Evolutionary conservation across 1,139 yeast species (phyloP), one percentile per base, ranked within the genome.

Genomic region (Suhomyces wounanorum): DNA sequence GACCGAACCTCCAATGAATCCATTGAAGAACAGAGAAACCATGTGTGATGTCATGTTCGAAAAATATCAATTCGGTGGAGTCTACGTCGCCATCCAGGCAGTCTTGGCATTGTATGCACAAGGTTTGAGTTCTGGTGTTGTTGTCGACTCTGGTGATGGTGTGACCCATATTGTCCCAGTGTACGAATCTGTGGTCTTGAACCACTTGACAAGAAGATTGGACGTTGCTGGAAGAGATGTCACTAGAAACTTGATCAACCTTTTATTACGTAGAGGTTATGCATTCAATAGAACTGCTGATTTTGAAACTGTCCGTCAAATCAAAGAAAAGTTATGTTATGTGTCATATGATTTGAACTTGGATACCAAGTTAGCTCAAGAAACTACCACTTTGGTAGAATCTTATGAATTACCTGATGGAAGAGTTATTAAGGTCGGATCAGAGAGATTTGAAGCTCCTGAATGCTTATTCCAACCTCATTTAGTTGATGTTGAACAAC

Each of bases 211-310:
- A 8, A 84, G 86, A 64, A 84, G 99, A 68, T 78, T 94, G 62
- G 97, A 95, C 68, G 96, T 94, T 55, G 99, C 99, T 2, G 99
- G 99, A 60, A 84, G 99, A 70, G 99, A 94, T 64, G 98, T 95
- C 46, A 94, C 99, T 18, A 84, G 97, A 66, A 91, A 94, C 69
- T 79, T 94, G 72, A 92, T 94, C 69, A 94, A 87, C 62, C 79
- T 94, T 61, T 77, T 94, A 62, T 83, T 95, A 55, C 90, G 98
- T 70, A 85, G 98, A 63, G 99, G 99, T 47, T 95, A 94, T 69
- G 97, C 98, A 7, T 92, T 94, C 73, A 95, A 94, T 76, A 84
- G 99, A 76, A 92, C 97, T 40, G 99, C 99, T 10, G 99, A 94
- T 74, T 94, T 94, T 63, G 99, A 94, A 73, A 94, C 99, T 1